A percentile compares a stretch with the other conserved stretches of the same genome.
phyloP scores from a whole-genome alignment of 164 flowering plant genomes.

The Sextonia rubra region DNA sequence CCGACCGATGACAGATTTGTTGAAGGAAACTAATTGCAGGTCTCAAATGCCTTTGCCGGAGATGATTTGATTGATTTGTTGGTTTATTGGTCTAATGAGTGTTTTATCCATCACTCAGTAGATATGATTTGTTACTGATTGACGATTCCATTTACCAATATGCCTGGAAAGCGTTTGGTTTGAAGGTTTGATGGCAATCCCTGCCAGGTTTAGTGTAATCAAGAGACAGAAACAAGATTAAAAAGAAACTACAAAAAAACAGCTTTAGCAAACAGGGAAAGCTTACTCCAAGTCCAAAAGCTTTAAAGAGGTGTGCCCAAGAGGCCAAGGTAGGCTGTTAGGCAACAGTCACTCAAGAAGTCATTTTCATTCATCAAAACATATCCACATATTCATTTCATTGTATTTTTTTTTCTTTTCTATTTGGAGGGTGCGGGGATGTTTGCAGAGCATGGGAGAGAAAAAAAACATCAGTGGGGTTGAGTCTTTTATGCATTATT shows the following conservation, averaged over 20 bases:
- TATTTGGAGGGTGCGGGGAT: neutral
- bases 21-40: neutral
- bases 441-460: neutral
- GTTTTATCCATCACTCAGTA: conserved; percentile 14
- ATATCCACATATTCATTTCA: conserved; percentile 17
- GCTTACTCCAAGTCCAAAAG: conserved; percentile 31
- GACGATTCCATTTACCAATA: conserved; percentile 22
- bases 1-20: conserved; percentile 17
- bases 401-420: conserved; percentile 11
- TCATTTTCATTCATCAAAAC: conserved; percentile 10
- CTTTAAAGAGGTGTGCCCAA: conserved; percentile 12
- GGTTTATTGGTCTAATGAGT: conserved; percentile 15
- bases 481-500: conserved; percentile 10
- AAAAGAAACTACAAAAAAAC: conserved; percentile 7
- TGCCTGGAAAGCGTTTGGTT: conserved; percentile 7
- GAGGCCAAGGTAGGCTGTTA: conserved; percentile 21
- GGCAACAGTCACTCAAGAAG: conserved; percentile 12
- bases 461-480: neutral
- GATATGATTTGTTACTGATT: conserved; percentile 19
- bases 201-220: conserved; percentile 6
- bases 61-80: conserved; percentile 6
- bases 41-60: neutral
- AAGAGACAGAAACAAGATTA: conserved; percentile 16
- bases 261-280: conserved; percentile 24
- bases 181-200: conserved; percentile 2